phyloP scores from a whole-genome alignment of 78 protist species.

The Creolimax fragrantissima region DNA sequence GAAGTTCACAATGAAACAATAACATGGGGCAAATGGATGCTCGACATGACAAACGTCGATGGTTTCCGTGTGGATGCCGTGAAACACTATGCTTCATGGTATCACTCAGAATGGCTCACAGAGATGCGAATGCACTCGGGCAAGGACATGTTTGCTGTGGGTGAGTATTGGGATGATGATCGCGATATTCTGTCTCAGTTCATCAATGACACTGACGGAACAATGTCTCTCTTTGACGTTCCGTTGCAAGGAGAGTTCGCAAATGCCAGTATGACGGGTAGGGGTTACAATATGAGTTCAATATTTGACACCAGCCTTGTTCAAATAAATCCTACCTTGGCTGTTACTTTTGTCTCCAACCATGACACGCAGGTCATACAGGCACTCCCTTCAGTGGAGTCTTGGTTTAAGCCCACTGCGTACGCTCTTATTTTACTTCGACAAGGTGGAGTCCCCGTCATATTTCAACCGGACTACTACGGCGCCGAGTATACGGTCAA shows the following conservation, averaged over 20 bases:
- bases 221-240: constrained; percentile 20
- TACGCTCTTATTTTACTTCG: constrained; percentile 23
- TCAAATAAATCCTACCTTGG: neutral
- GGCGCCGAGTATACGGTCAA: neutral
- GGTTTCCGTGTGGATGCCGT: constrained; percentile 30
- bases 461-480: neutral
- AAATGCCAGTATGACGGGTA: neutral
- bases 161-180: constrained; percentile 35
- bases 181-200: neutral
- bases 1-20: neutral
- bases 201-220: neutral
- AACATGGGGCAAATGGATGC: neutral
- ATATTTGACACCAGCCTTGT: constrained; percentile 19
- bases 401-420: constrained; percentile 26
- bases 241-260: constrained; percentile 16
- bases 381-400: neutral
- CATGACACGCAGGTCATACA: constrained; percentile 29
- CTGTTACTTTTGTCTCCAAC: constrained; percentile 20
- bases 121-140: neutral
- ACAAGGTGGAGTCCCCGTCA: neutral
- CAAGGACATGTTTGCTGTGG: constrained; percentile 6
- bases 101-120: neutral
- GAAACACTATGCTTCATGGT: neutral
- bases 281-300: constrained; percentile 18
- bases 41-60: neutral